Evolutionary conservation across 306 rosid species (phyloP).

Genomic region (Medicago arabica): DNA sequence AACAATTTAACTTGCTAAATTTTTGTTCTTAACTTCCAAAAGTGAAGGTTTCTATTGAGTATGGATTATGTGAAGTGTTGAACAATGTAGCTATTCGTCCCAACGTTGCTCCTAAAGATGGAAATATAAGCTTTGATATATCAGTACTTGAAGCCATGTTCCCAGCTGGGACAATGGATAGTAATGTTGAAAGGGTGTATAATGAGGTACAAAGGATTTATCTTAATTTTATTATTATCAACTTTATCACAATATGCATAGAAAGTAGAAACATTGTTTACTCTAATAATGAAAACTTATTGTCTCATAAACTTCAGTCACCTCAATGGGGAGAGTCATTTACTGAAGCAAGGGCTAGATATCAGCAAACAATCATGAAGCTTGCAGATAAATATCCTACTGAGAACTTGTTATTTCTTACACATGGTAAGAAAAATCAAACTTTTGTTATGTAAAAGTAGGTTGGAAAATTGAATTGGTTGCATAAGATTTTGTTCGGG

Average conservation of each 20-base stretch:
- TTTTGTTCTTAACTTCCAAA: not conserved
- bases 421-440: slow-evolving; percentile 56
- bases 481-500: no score
- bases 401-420: slow-evolving; percentile 73
- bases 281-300: not conserved
- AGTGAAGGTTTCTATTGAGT: slow-evolving; percentile 70
- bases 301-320: slow-evolving; percentile 51
- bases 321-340: slow-evolving; percentile 71
- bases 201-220: slow-evolving; percentile 56
- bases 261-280: not conserved
- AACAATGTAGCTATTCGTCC: slow-evolving; percentile 59
- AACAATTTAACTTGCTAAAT: not conserved
- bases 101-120: slow-evolving; percentile 65
- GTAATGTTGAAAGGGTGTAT: slow-evolving; percentile 54
- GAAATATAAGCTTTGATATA: slow-evolving; percentile 62
- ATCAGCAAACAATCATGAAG: slow-evolving; percentile 53
- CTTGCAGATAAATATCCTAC: slow-evolving; percentile 76
- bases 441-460: no score
- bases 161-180: slow-evolving; percentile 64
- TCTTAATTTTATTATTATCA: not conserved
- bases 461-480: no score
- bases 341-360: slow-evolving; percentile 54
- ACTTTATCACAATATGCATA: not conserved
- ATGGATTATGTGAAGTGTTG: slow-evolving; percentile 83
- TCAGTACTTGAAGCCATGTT: slow-evolving; percentile 64